These are phyloP conservation scores for Heliosperma pusillum DNA, from an alignment of 148 eudicot species.

Conservation along the genomic window DNA sequence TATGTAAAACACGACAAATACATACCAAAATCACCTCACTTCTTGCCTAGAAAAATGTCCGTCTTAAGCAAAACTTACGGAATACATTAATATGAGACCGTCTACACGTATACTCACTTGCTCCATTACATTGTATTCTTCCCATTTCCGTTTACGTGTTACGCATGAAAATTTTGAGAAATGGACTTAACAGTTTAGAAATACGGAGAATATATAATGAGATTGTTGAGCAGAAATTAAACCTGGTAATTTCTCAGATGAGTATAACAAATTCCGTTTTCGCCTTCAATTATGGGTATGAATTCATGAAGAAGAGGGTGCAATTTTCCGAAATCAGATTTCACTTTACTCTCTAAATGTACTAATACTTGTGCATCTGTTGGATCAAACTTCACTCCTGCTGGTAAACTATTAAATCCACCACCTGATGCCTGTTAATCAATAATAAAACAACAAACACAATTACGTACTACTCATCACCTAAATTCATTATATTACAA, in stretches of 20 bases:
- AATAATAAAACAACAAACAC: background rate
- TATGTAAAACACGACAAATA: too few relatives aligned
- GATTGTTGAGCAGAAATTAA: background rate
- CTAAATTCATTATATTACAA: too few relatives aligned
- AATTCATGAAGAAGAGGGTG: conserved; percentile 86
- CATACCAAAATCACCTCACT: too few relatives aligned
- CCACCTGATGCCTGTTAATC: conserved; percentile 20
- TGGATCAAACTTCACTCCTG: conserved; percentile 97
- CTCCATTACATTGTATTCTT: background rate
- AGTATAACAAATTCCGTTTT: conserved; percentile 88
- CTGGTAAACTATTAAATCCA: conserved; percentile 69
- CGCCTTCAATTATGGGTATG: conserved; percentile 80
- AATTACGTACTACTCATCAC: background rate
- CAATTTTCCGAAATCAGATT: conserved; percentile 40
- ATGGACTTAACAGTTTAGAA: background rate
- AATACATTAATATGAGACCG: too few relatives aligned
- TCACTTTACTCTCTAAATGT: conserved; percentile 79
- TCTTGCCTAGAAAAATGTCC: too few relatives aligned
- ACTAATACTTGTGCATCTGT: conserved; percentile 71
- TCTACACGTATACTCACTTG: too few relatives aligned
- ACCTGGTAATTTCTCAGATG: conserved; percentile 96
- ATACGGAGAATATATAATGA: background rate
- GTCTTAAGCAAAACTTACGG: too few relatives aligned
- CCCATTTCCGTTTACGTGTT: too few relatives aligned
- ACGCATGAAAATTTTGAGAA: too few relatives aligned